Base-by-base conservation (phyloP, 2,329 filamentous ascomycete species). In the Cordyceps tenuipes region DNA sequence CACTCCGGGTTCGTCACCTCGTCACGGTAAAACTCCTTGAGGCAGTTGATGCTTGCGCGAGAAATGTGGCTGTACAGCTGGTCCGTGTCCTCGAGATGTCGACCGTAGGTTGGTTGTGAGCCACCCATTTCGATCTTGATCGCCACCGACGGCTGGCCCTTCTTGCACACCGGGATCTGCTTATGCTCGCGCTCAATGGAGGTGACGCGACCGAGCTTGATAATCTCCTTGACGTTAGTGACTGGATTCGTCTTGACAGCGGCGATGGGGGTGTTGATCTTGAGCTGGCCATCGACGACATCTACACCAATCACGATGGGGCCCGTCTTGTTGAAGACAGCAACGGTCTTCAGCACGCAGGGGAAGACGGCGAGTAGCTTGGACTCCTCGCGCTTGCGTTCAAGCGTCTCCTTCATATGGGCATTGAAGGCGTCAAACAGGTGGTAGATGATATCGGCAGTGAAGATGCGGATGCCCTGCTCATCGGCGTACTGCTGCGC, bases 181-280 rank as follows among this genome's bases (percentile, higher is more conserved):
- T 99, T 99, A 83, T 99, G 94, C 67, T 99, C 95, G 71, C 95
- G 88, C 75, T 99, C 93, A 70, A 99, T 99, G 2, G 89, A 92
- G 60, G 90, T 90, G 90, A 99, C 94, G 89, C 94, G 88, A 62
- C 94, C 94, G 46, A 99, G 74, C 47, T 80, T 81, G 68, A 99
- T 77, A 56, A 97, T 82, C 71, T 97, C 93, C 77, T 94, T 97
- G 57, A 81, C 79, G 39, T 87, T 87, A 0, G 91, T 95, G 19
- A 84, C 82, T 0, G 89, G 75, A 71, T 96, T 95, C 62, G 82
- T 85, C 77, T 90, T 95, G 63, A 99, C 85, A 3, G 87, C 91
- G 1, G 91, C 89, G 66, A 99, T 88, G 7, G 94, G 94, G 6
- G 95, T 97, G 73, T 93, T 90, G 68, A 96, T 79, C 68, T 86